Base-by-base conservation (phyloP, 495 filamentous ascomycete genomes). In the Letharia lupina region DNA sequence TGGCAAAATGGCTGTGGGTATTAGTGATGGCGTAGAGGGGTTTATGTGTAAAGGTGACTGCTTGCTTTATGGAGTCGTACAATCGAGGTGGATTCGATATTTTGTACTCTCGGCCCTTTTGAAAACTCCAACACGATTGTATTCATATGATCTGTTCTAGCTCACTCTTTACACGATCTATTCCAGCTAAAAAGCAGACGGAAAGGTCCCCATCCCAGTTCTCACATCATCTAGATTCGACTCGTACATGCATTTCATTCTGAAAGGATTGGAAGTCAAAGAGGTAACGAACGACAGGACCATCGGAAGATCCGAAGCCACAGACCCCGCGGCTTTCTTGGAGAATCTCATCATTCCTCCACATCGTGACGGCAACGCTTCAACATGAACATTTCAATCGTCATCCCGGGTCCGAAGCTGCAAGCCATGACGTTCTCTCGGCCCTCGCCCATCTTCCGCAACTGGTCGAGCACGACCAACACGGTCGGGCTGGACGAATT, bases 401-500 rank as follows among this genome's bases (percentile, higher is more conserved):
- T 57, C 62, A 64, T 56, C 2, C 62, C 62, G 23, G 62, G 62
- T 37, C 62, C 62, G 33, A 64, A 64, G 23, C 48, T 57, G 16
- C 62, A 64, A 20, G 62, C 48, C 48, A 64, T 57, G 4, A 64
- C 50, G 35, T 64, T 44, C 1, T 64, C 62, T 11, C 48, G 44
- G 1, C 62, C 62, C 39, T 57, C 15, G 1, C 62, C 62, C 62
- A 64, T 64, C 37, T 35, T 64, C 10, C 62, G 10, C 48, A 64
- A 28, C 48, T 44, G 33, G n/a, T 64, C 62, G 18, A 64, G 48
- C 13, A 64, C 62, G 12, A 64, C 41, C 39, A 64, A 40, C n/a
- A 64, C 62, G 0, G 62, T 64, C 12, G 62, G 48, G n/a, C 62
- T 57, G 4, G 62, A 64, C 44, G 62, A 64, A 10, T 64, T 64